Evolutionary conservation across 352 stramenopile genomes (phyloP).

Genomic region (Halophytophthora polymorphica): DNA sequence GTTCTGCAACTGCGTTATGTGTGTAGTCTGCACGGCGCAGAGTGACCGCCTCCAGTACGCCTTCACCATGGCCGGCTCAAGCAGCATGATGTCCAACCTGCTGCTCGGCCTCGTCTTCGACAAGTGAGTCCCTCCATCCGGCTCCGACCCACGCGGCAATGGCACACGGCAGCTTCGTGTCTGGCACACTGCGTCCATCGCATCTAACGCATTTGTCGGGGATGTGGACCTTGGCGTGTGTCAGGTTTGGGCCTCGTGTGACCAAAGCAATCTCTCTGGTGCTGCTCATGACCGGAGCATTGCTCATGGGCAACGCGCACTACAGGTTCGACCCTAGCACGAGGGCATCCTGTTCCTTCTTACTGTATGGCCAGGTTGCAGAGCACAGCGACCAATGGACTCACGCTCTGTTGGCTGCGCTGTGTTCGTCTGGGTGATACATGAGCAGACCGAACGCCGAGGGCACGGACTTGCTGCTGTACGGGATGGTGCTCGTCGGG

Average conservation of each 20-base stretch:
- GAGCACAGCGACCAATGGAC: no score
- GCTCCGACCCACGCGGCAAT: no score
- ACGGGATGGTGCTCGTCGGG: conserved; percentile 57
- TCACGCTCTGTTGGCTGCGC: not conserved
- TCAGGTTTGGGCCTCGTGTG: conserved; percentile 47
- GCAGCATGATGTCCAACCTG: conserved; percentile 65
- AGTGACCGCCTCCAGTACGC: conserved; percentile 56
- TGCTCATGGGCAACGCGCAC: conserved; percentile 50
- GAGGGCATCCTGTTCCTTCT: no score
- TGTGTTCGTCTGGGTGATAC: not conserved
- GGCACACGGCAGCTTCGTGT: not conserved
- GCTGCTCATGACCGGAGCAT: conserved; percentile 39
- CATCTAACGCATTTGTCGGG: not conserved
- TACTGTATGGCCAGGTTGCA: not conserved
- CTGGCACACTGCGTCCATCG: conserved; percentile 1
- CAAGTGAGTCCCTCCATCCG: conserved; percentile 19
- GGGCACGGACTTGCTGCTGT: conserved; percentile 46
- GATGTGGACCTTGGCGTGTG: not conserved
- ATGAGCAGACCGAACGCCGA: conserved; percentile 19
- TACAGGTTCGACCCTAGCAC: conserved; percentile 27
- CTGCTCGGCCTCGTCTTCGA: conserved; percentile 61
- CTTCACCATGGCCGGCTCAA: conserved; percentile 57
- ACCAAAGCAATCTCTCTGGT: conserved; percentile 55
- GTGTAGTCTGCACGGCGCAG: conserved; percentile 47
- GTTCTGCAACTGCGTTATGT: not conserved